phyloP scores from a whole-genome alignment of 2,329 filamentous ascomycete genomes.

The Penicillium sp. region DNA sequence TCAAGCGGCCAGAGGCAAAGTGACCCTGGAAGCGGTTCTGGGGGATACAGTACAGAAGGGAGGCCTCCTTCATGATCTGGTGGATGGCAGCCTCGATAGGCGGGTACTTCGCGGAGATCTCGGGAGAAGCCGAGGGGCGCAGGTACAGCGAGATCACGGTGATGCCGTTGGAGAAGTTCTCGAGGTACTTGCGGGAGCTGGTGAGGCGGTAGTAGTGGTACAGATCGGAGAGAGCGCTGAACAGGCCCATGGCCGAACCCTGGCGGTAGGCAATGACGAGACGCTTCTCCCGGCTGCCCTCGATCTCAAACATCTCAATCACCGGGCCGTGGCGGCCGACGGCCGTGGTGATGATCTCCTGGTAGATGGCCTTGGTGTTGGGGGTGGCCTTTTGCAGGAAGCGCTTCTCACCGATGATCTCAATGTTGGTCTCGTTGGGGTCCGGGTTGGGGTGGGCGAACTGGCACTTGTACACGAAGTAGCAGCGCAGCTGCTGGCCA shows the following conservation, averaged over 20 bases:
- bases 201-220: conserved; percentile 99
- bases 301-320: conserved; percentile 96
- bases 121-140: conserved; percentile 66
- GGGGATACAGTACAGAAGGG: conserved; percentile 93
- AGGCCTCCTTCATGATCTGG: conserved; percentile 98
- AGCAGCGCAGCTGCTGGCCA: conserved; percentile 87
- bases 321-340: conserved; percentile 87
- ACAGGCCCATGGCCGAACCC: conserved; percentile 86
- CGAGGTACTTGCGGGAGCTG: conserved; percentile 93
- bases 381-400: conserved; percentile 94
- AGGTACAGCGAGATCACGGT: conserved; percentile 96
- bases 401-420: conserved; percentile 87
- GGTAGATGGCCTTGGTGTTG: conserved; percentile 95
- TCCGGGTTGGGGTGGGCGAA: conserved; percentile 76
- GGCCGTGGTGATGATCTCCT: conserved; percentile 85
- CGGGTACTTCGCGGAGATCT: conserved; percentile 62
- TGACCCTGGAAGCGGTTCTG: conserved; percentile 93
- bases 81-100: conserved; percentile 93
- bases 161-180: conserved; percentile 98
- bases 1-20: conserved; percentile 83
- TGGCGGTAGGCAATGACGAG: conserved; percentile 93
- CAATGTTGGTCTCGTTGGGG: conserved; percentile 80
- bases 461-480: conserved; percentile 97
- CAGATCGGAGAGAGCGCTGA: conserved; percentile 90
- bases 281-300: conserved; percentile 86